phyloP scores from a whole-genome alignment of 208 protist genomes.

The Leishmania major region DNA sequence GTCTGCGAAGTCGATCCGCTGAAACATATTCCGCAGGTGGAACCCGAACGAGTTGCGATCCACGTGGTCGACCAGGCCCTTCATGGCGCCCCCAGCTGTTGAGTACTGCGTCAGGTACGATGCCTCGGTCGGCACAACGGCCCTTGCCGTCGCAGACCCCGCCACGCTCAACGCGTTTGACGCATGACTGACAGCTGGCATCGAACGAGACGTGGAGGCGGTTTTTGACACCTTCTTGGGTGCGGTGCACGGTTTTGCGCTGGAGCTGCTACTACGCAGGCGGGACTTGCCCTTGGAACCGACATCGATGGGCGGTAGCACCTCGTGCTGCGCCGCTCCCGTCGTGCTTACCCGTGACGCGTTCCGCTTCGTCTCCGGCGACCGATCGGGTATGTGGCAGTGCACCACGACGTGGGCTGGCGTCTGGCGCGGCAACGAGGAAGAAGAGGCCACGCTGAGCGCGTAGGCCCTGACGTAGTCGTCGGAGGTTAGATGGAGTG shows the following conservation, averaged over 20 bases:
- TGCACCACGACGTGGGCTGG: neutral
- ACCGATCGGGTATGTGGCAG: neutral
- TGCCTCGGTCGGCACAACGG: neutral
- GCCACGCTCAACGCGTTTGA: neutral
- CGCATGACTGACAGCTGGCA: neutral
- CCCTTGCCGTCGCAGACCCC: neutral
- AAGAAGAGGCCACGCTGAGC: neutral
- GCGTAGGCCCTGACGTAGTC: neutral
- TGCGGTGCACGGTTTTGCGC: neutral
- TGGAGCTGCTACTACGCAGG: neutral
- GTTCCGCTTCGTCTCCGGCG: neutral
- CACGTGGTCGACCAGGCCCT: constrained; percentile 29
- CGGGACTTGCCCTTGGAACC: neutral
- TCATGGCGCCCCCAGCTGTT: neutral
- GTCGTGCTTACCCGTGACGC: neutral
- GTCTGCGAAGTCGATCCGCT: constrained; percentile 18
- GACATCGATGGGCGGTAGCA: neutral
- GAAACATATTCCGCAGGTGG: constrained; percentile 17
- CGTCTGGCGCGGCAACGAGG: neutral
- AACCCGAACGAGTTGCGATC: constrained; percentile 24
- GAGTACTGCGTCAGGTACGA: neutral
- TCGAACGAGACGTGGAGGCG: neutral
- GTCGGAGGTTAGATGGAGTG: neutral
- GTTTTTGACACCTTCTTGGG: too few relatives aligned
- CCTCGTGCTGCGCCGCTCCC: neutral